A percentile compares a stretch with the other conserved stretches of the same genome.
phyloP scores from a whole-genome alignment of 2,329 filamentous ascomycete genomes.

The Cladosporium cucumerinum region DNA sequence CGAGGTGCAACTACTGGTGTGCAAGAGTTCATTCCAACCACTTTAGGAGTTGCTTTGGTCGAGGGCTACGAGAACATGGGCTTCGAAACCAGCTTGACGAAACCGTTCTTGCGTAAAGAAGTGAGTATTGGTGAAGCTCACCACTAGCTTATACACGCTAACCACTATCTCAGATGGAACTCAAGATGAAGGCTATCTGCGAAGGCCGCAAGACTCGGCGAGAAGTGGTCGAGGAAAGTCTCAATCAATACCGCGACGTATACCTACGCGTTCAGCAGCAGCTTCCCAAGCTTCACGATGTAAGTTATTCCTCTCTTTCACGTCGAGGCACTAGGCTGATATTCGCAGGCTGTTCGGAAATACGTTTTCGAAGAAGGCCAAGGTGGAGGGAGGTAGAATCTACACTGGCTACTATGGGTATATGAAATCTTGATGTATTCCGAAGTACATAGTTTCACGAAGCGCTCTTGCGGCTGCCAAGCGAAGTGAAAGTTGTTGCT shows the following conservation, averaged over 20 bases:
- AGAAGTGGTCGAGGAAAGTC: conserved; percentile 74
- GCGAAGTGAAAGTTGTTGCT: neutral
- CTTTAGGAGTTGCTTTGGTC: conserved; percentile 84
- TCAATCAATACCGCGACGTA: conserved; percentile 81
- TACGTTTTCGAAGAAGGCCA: conserved; percentile 21
- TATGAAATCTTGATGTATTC: neutral
- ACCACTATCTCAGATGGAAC: conserved; percentile 64
- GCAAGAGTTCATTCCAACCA: conserved; percentile 88
- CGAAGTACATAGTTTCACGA: neutral
- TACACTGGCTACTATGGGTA: neutral
- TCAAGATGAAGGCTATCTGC: conserved; percentile 95
- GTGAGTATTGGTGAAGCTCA: conserved; percentile 30
- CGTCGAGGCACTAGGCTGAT: neutral
- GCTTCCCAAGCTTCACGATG: conserved; percentile 59
- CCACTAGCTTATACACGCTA: neutral
- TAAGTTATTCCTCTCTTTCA: conserved; percentile 33
- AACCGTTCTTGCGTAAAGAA: conserved; percentile 93
- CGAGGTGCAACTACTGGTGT: conserved; percentile 53
- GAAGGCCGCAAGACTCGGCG: conserved; percentile 74
- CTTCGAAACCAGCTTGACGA: conserved; percentile 86
- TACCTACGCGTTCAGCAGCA: conserved; percentile 78
- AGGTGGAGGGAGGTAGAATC: neutral
- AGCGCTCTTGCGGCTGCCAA: neutral
- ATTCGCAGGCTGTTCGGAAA: conserved; percentile 22
- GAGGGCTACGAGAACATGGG: conserved; percentile 94